Percentiles rank a stretch among this genome's conserved stretches.
Evolutionary conservation across 306 rosid genomes (phyloP).

Genomic region (Citrullus mucosospermus): DNA sequence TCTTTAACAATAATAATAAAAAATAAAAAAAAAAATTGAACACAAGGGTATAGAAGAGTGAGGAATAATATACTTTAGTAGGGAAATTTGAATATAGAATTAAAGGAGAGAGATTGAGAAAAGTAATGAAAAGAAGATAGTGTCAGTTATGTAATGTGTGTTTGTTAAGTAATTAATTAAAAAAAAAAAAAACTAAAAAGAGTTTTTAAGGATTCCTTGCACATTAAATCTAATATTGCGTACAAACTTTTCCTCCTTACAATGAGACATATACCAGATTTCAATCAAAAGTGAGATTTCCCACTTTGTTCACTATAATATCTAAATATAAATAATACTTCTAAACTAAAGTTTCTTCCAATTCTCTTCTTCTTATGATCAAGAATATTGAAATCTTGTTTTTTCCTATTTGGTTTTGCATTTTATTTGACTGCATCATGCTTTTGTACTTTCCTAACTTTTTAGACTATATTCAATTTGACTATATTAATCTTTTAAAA

Average conservation of each 20-base stretch:
- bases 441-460: too few relatives aligned
- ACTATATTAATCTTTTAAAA: too few relatives aligned
- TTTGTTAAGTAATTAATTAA: background rate
- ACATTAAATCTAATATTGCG: background rate
- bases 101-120: background rate
- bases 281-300: background rate
- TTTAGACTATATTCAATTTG: too few relatives aligned
- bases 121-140: background rate
- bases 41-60: background rate
- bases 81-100: background rate
- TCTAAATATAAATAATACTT: too few relatives aligned
- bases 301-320: background rate
- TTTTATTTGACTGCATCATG: background rate
- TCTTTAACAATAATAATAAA: background rate
- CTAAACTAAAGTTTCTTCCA: background rate
- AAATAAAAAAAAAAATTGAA: background rate
- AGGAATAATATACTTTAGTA: background rate
- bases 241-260: background rate
- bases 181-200: background rate
- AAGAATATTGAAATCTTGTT: background rate
- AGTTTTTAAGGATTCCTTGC: background rate
- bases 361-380: background rate
- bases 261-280: background rate
- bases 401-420: background rate
- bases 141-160: background rate